Conservation (phyloP, 352 stramenopile species). For the Pythium guiyangense region DNA sequence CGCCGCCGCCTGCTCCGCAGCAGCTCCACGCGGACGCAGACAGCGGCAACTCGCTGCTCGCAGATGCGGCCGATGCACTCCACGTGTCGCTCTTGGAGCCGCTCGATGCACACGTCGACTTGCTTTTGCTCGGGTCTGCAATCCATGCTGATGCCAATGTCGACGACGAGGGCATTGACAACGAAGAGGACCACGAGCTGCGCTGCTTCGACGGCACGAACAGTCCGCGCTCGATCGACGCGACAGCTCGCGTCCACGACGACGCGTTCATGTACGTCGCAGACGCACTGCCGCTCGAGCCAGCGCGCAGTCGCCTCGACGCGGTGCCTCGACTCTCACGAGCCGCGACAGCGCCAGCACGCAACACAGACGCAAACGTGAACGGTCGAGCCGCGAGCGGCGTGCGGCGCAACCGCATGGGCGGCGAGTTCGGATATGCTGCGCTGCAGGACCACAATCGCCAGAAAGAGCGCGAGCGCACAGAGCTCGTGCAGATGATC, state of each 20-base stretch:
- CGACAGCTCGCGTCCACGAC: conserved; percentile 1
- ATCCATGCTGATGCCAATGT: neutral
- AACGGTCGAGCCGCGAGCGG: no score
- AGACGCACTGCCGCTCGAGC: neutral
- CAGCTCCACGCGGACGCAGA: no score
- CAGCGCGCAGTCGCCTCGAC: neutral
- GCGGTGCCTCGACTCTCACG: neutral
- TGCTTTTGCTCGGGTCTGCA: no score
- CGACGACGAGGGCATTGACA: conserved; percentile 9
- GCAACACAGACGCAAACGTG: neutral
- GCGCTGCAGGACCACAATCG: conserved; percentile 27
- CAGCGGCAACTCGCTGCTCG: no score
- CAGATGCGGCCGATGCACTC: no score
- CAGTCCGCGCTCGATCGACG: conserved; percentile 4
- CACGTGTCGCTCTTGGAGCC: neutral
- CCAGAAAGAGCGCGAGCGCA: conserved; percentile 56
- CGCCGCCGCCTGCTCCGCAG: no score
- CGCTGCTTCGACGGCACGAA: conserved; percentile 7
- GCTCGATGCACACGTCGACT: no score
- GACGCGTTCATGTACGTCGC: conserved; percentile 1
- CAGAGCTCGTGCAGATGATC: conserved; percentile 69
- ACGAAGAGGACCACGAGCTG: conserved; percentile 19
- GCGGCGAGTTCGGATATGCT: neutral
- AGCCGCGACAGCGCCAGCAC: neutral
- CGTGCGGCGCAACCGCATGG: neutral